phyloP scores from a whole-genome alignment of 2,329 filamentous ascomycete species.

The Colletotrichum sp. region DNA sequence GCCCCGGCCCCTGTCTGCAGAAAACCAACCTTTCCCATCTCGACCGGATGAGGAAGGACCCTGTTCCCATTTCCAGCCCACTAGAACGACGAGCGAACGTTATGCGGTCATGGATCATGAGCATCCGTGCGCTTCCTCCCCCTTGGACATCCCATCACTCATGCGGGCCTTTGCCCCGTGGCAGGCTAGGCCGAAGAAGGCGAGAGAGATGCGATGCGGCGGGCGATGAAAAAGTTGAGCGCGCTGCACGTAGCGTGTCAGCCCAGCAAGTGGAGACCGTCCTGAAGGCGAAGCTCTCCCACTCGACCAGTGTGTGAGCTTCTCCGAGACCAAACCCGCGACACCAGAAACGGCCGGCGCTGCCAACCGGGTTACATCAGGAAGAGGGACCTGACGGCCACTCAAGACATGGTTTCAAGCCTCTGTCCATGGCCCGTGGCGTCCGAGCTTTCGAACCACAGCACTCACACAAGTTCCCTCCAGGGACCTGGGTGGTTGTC shows the following conservation, averaged over 20 bases:
- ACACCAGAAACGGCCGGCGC: constrained; percentile 6
- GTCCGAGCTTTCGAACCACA: constrained; percentile 14
- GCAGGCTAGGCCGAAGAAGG: constrained; percentile 4
- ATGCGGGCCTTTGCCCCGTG: constrained; percentile 15
- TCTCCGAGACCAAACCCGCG: constrained; percentile 1
- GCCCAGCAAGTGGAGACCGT: not conserved
- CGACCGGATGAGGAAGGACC: constrained; percentile 17
- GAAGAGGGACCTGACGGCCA: constrained; percentile 12
- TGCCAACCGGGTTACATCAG: constrained; percentile 12
- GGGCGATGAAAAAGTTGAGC: not conserved
- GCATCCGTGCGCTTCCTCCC: constrained; percentile 9
- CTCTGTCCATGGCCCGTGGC: not conserved
- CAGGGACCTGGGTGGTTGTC: constrained; percentile 1
- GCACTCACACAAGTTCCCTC: constrained; percentile 12
- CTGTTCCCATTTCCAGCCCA: constrained; percentile 9
- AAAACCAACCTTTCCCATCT: constrained; percentile 9
- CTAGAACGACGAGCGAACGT: constrained; percentile 10
- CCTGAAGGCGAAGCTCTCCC: constrained; percentile 1
- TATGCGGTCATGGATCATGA: constrained; percentile 13
- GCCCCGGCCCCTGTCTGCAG: not conserved
- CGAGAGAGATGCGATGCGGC: not conserved
- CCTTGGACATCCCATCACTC: not conserved
- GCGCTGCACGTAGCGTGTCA: not conserved
- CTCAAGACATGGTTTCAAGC: constrained; percentile 20
- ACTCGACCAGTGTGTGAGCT: not conserved